Evolutionary conservation across 129 eudicot genomes (phyloP), one percentile per base, ranked within the genome.

Genomic region (Cynara cardunculus): DNA sequence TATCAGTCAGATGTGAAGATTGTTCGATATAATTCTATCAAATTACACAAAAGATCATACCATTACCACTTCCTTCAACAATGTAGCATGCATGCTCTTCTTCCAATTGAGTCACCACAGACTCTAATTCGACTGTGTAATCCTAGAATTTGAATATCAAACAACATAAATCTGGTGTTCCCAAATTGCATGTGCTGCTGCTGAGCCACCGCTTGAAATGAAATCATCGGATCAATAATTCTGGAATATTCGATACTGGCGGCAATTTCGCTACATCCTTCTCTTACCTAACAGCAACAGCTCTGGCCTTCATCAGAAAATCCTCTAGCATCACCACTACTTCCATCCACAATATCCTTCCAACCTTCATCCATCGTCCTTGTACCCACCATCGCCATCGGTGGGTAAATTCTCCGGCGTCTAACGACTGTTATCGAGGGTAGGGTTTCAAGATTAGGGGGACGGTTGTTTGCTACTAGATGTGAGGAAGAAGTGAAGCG

Each of bases 31-130:
- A 24, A 32, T 25, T 74, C 22, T 18, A 32, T 26, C n/a, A n/a
- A 28, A 28, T 28, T 28, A 28, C 31, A 28, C 31, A 35, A 12
- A 21, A 74, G 18, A 32, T 61, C 80, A 71, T 88, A 92, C 97
- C 94, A 88, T 91, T 88, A 92, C 97, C 94, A 88, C 91, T 86
- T 90, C 93, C 78, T 74, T 90, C 87, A 88, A 26, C 77, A 92
- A 88, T 87, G 71, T 92, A 0, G 93, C 89, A 84, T 92, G 93
- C 89, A 84, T 92, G 88, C 25, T 92, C 94, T 80, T 92, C 93
- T 89, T 92, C 97, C 81, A 90, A 81, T 69, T 85, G 92, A 0
- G 94, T 88, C 61, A 92, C 97, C 86, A 90, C 71, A 12, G 93
- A 77, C 85, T 92, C 97, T 83, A 92, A 82, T 84, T 92, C 97